A percentile compares a stretch with the other conserved stretches of the same genome.
phyloP scores from a whole-genome alignment of 2,329 filamentous ascomycete genomes.

The Chaetothyriales sp. region DNA sequence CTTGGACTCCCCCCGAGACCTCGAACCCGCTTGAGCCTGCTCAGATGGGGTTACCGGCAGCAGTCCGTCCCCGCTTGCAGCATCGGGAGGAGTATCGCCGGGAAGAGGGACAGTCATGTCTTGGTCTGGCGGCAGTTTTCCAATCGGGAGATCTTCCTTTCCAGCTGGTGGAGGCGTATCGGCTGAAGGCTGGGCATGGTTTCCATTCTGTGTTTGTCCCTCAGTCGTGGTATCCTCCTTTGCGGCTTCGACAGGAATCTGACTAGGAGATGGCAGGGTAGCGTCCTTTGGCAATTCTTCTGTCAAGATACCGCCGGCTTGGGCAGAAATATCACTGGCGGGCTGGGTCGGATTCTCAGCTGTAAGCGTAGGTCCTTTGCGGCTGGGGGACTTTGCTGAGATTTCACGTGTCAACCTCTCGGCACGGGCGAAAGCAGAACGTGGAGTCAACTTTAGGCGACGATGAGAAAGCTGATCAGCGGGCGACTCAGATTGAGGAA shows the following conservation, averaged over 20 bases:
- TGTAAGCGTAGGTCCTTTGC: background rate
- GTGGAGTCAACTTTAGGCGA: conserved; percentile 21
- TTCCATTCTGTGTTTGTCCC: background rate
- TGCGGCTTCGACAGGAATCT: background rate
- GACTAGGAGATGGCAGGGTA: background rate
- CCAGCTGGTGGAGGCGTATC: background rate
- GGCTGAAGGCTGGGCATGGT: background rate
- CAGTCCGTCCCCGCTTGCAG: background rate
- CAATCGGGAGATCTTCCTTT: background rate
- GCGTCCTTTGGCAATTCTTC: background rate
- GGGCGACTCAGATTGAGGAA: background rate
- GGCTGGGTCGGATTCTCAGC: conserved; percentile 55
- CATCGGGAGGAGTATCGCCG: background rate
- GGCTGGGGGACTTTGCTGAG: background rate
- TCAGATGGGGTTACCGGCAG: background rate
- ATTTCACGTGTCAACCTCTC: background rate
- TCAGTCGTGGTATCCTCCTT: background rate
- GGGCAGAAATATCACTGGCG: conserved; percentile 48
- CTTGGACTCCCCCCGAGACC: conserved; percentile 4
- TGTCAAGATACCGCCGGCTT: conserved; percentile 22
- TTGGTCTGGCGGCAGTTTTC: background rate
- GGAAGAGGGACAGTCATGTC: background rate
- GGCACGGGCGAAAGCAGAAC: background rate
- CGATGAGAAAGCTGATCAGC: conserved; percentile 4
- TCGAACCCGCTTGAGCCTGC: background rate